Percentiles rank a stretch among this genome's conserved stretches.
These are phyloP conservation scores for Alternaria conjuncta DNA, from an alignment of 2,329 filamentous ascomycete genomes.

Conservation along the genomic window DNA sequence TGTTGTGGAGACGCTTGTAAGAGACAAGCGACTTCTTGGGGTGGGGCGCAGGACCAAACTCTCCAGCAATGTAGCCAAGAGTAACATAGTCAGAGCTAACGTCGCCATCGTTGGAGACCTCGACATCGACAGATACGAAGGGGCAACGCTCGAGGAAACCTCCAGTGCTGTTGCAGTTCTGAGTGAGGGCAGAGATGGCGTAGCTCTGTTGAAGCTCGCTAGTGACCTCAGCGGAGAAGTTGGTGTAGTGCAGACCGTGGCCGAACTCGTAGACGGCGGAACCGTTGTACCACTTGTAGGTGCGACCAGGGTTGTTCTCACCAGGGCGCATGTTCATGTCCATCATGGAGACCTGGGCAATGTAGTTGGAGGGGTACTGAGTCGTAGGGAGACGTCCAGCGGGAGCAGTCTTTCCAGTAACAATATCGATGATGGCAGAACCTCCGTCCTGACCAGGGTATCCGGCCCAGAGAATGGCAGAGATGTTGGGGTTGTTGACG, in stretches of 20 bases:
- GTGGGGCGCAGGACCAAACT: conserved; percentile 58
- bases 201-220: conserved; percentile 18
- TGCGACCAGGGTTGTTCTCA: conserved; percentile 58
- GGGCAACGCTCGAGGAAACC: conserved; percentile 49
- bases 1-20: conserved; percentile 55
- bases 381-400: conserved; percentile 64
- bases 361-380: conserved; percentile 63
- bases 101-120: conserved; percentile 57
- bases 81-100: conserved; percentile 61
- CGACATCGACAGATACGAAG: conserved; percentile 50
- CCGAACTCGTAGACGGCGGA: conserved; percentile 61
- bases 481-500: conserved; percentile 56
- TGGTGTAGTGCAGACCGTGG: conserved; percentile 66
- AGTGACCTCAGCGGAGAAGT: conserved; percentile 50
- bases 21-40: conserved; percentile 62
- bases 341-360: conserved; percentile 59
- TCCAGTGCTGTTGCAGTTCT: conserved; percentile 45
- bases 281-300: conserved; percentile 65
- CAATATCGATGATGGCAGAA: conserved; percentile 60
- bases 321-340: conserved; percentile 63
- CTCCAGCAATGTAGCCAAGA: conserved; percentile 58
- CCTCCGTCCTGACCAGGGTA: conserved; percentile 69
- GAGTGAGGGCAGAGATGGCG: conserved; percentile 20
- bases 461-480: conserved; percentile 63
- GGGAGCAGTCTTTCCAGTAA: conserved; percentile 60